Conservation (phyloP, 225 moss, liverwort and hornwort species). For the Physcomitrellopsis africana region DNA sequence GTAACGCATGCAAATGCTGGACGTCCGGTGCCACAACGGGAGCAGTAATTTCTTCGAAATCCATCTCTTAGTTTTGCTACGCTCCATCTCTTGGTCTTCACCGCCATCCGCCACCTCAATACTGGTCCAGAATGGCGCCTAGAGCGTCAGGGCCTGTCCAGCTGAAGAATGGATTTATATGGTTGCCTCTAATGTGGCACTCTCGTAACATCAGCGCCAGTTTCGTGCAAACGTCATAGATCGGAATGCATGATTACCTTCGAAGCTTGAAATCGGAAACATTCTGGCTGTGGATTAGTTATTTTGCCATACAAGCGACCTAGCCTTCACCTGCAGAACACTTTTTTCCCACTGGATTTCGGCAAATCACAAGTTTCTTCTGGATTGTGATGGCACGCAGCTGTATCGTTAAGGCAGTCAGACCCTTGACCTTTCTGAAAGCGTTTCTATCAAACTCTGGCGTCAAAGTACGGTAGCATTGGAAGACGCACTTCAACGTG, state of each 20-base stretch:
- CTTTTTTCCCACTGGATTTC: not conserved
- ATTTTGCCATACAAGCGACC: not conserved
- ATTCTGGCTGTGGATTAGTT: too few species aligned
- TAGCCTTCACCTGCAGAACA: not conserved
- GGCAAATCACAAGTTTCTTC: not conserved
- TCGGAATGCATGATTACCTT: not conserved
- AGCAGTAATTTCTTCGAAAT: constrained; percentile 6
- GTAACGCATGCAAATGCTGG: constrained; percentile 22
- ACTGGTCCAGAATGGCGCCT: not conserved
- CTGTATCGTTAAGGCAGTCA: not conserved
- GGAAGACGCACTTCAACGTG: constrained; percentile 2
- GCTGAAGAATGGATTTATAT: too few species aligned
- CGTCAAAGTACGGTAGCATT: constrained; percentile 3
- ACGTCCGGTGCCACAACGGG: constrained; percentile 27
- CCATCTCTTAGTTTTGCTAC: not conserved
- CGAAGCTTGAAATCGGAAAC: not conserved
- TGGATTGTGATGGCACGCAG: not conserved
- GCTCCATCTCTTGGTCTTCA: constrained; percentile 24
- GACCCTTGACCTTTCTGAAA: not conserved
- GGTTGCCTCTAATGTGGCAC: too few species aligned
- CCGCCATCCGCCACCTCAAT: constrained; percentile 10
- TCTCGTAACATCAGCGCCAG: not conserved
- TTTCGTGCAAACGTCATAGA: not conserved
- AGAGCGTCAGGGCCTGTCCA: not conserved
- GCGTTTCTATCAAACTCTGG: not conserved